Evolutionary conservation across 371 early-diverging fungal genomes (phyloP).

Genomic region (Blastocladiella emersonii): DNA sequence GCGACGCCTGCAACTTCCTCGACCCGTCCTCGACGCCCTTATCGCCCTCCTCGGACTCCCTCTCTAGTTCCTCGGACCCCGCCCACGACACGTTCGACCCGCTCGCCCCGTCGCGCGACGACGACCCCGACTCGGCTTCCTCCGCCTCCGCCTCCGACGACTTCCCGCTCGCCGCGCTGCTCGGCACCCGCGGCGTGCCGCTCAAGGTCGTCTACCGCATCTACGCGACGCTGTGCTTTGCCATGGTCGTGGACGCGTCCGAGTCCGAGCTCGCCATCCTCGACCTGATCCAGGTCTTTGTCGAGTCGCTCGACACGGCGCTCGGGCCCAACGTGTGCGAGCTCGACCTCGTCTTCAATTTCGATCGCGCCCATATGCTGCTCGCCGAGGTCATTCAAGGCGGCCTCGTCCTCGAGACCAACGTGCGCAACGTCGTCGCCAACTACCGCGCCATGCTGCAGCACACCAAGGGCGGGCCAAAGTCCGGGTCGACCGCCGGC

Average conservation of each 20-base stretch:
- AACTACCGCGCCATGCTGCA: background rate
- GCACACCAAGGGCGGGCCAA: constrained; percentile 2
- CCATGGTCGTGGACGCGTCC: constrained; percentile 85
- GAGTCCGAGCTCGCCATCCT: constrained; percentile 90
- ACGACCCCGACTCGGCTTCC: constrained; percentile 30
- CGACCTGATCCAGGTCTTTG: constrained; percentile 91
- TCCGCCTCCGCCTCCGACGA: too few relatives aligned
- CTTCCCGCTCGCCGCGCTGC: constrained; percentile 15
- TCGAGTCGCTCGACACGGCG: constrained; percentile 79
- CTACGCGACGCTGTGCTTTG: constrained; percentile 88
- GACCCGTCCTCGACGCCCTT: constrained; percentile 43
- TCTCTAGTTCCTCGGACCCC: constrained; percentile 82
- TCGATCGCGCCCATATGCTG: constrained; percentile 51
- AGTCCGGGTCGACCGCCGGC: too few relatives aligned
- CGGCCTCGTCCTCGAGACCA: constrained; percentile 42
- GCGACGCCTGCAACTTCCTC: background rate
- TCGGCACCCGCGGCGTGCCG: constrained; percentile 43
- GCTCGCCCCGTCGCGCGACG: too few relatives aligned
- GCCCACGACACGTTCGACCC: constrained; percentile 36
- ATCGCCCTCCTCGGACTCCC: constrained; percentile 59
- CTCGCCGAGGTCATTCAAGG: constrained; percentile 56
- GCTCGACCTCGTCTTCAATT: constrained; percentile 56
- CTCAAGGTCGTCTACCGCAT: constrained; percentile 84
- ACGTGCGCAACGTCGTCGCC: constrained; percentile 42
- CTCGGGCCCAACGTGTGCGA: constrained; percentile 91